Evolutionary conservation across 2,329 filamentous ascomycete species (phyloP).

Genomic region (Camillea tinctor): DNA sequence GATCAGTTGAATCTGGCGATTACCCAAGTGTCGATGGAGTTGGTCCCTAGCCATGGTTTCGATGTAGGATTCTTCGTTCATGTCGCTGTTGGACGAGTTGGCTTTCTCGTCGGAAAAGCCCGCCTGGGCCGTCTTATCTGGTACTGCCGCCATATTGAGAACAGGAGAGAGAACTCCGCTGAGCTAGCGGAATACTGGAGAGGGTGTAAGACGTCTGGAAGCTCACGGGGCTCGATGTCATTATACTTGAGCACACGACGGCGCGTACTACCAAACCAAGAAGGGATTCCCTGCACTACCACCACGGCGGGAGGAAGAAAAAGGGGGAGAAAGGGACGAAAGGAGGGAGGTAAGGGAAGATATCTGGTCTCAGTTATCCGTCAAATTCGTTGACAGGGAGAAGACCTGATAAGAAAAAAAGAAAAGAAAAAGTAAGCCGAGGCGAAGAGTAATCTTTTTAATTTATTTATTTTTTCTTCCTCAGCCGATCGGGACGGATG

Average conservation of each 20-base stretch:
- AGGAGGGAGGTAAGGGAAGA: too few relatives aligned
- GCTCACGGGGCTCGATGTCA: conserved; percentile 18
- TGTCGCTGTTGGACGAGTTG: conserved; percentile 15
- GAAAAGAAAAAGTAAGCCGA: too few relatives aligned
- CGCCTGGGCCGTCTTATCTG: conserved; percentile 12
- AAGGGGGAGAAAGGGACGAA: too few relatives aligned
- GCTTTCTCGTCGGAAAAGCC: conserved; percentile 20
- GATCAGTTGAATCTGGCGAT: conserved; percentile 56
- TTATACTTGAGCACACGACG: conserved; percentile 16
- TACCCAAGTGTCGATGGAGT: conserved; percentile 42
- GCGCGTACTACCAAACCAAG: too few relatives aligned
- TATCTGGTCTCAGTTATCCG: too few relatives aligned
- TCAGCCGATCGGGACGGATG: too few relatives aligned
- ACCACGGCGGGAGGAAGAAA: too few relatives aligned
- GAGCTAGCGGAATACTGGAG: conserved; percentile 28
- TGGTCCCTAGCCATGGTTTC: conserved; percentile 23
- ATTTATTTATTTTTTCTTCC: too few relatives aligned
- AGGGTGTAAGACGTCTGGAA: conserved; percentile 23
- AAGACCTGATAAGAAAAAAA: too few relatives aligned
- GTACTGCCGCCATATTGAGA: conserved; percentile 30
- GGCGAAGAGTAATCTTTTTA: too few relatives aligned
- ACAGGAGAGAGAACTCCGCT: conserved; percentile 29
- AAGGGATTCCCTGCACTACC: too few relatives aligned
- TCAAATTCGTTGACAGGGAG: too few relatives aligned
- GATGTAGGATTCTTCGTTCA: conserved; percentile 16